Conservation (phyloP, 2,329 filamentous ascomycete genomes). For the Pseudogymnoascus sp. region DNA sequence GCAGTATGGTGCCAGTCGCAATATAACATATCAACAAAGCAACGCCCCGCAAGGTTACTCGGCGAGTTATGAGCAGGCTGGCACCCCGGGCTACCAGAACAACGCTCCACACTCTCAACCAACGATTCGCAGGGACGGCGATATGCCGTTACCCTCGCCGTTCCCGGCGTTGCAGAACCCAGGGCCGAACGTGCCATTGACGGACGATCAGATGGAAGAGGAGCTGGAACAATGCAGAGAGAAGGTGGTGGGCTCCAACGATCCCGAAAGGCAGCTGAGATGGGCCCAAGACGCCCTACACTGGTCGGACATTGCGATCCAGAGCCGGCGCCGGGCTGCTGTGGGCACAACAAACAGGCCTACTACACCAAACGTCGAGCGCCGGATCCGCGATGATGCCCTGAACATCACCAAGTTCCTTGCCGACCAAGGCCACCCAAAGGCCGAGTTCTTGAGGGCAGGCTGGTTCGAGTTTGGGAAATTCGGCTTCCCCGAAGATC, state of each 20-base stretch:
- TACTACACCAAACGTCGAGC: conserved; percentile 77
- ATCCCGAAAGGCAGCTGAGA: conserved; percentile 90
- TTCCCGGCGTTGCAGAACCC: conserved; percentile 76
- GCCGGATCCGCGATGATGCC: conserved; percentile 79
- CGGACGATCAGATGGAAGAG: conserved; percentile 88
- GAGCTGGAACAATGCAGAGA: conserved; percentile 77
- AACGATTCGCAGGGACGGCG: conserved; percentile 35
- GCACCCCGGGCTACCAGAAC: conserved; percentile 28
- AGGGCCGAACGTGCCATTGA: conserved; percentile 82
- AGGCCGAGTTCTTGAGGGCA: conserved; percentile 85
- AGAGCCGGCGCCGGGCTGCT: conserved; percentile 63
- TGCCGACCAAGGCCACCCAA: conserved; percentile 83
- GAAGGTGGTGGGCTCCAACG: conserved; percentile 82
- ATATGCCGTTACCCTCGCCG: conserved; percentile 62
- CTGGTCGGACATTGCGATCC: conserved; percentile 76
- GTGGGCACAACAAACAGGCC: conserved; percentile 46
- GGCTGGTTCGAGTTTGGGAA: conserved; percentile 99
- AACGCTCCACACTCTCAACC: background rate
- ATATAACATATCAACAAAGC: conserved; percentile 11
- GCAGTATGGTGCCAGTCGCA: conserved; percentile 10
- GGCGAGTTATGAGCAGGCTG: conserved; percentile 28
- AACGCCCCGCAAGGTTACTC: conserved; percentile 19
- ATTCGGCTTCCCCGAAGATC: conserved; percentile 82
- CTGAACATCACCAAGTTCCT: conserved; percentile 88
- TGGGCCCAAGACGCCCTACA: conserved; percentile 91